Base-by-base conservation (phyloP, 345 rosid genomes). In the Aquilaria malaccensis region DNA sequence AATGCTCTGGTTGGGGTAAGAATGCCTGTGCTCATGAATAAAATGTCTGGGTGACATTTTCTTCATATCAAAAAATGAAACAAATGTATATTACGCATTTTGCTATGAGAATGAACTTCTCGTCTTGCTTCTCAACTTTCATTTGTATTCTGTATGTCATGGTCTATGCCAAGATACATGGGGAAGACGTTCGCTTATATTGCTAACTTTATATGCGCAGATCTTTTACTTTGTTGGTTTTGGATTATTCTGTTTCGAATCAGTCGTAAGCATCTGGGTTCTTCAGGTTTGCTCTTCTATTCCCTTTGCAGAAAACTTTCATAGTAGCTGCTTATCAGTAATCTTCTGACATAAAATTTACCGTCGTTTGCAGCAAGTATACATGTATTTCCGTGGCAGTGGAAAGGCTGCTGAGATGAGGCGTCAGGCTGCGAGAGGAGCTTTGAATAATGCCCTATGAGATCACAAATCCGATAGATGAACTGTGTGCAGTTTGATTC, bases 191-290 rank as follows among this genome's bases (percentile, higher is more conserved):
- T 22, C 22, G 43, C 43, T 37, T 37, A 3, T 37, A 37, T 37
- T 37, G 43, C 43, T 37, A 37, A 33, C 33, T 66, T 43, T 10
- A 13, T 22, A 30, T 22, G 52, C 2, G 61, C 78, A 95, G 97
- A 80, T 86, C 69, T 82, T 95, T 79, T 95, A 88, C 87, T 85
- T 86, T 48, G n/a, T 95, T 22, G 99, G 97, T 45, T 91, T 86
- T 45, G 96, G 73, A 33, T 74, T 78, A 7, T 91, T 86, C 81
- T 80, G 83, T 50, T 56, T 79, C 10, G 97, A 88, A 71, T 67
- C 96, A 9, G 45, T 91, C 56, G 73, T 88, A 74, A 91, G 99
- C 80, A 71, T 94, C 57, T 94, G 95, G 93, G 97, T 94, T 65
- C 65, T 94, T 64, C 99, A 86, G 99, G 97, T 91, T 31, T 9